Evolutionary conservation across 169 alveolate genomes (phyloP).

Genomic region (Plasmodium gonderi): DNA sequence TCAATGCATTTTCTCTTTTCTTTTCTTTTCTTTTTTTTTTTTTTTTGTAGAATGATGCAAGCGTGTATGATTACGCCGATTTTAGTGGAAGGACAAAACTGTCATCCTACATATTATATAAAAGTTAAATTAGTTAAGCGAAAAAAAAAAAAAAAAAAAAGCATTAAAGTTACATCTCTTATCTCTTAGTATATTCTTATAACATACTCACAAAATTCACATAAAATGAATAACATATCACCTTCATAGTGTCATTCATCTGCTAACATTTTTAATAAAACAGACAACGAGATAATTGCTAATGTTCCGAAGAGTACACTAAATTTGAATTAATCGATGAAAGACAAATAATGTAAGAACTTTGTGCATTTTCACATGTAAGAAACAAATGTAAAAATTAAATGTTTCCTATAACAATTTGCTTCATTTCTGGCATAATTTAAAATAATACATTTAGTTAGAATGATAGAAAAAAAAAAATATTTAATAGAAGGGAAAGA

Average conservation of each 20-base stretch:
- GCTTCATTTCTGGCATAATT: background rate
- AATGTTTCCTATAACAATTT: background rate
- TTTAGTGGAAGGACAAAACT: constrained; percentile 43
- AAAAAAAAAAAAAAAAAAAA: background rate
- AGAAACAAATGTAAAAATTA: background rate
- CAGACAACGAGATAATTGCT: constrained; percentile 46
- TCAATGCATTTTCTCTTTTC: background rate
- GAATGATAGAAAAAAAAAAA: background rate
- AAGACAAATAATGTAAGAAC: background rate
- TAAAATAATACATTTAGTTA: constrained; percentile 5
- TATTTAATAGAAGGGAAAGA: background rate
- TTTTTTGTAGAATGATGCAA: constrained; percentile 52
- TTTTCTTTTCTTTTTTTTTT: background rate
- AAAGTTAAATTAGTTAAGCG: background rate
- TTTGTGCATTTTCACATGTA: background rate
- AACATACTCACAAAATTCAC: no score
- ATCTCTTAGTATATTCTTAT: no score
- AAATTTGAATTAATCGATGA: background rate
- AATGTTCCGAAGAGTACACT: background rate
- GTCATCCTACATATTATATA: constrained; percentile 59
- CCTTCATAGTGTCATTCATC: background rate
- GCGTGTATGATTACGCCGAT: constrained; percentile 62
- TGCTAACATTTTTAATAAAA: background rate
- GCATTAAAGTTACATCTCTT: no score
- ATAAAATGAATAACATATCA: no score